Base-by-base conservation (phyloP, 495 filamentous ascomycete genomes). In the Darksidea phi region DNA sequence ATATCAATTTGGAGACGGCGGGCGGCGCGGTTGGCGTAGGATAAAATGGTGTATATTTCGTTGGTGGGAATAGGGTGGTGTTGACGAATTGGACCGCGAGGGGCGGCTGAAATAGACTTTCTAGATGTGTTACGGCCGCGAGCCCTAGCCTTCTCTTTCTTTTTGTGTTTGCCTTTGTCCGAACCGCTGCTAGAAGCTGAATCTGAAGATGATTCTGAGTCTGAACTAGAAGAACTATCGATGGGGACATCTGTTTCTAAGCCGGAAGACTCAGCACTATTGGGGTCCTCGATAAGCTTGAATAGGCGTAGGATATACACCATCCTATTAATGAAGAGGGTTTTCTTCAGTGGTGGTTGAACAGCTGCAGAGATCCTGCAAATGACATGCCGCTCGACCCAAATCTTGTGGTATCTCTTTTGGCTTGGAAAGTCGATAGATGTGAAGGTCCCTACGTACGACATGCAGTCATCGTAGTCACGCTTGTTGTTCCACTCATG, bases 1-100 rank as follows among this genome's bases (percentile, higher is more conserved):
- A 61, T 1, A 25, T 54, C 26, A 17, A 62, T 49, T 26, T 62
- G 59, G 2, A 62, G 28, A 18, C 25, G 11, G 1, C 32, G 28
- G 6, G 59, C 59, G 1, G 59, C 49, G 1, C 59, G 50, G 41
- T 62, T 62, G 7, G 50, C 59, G 12, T 7, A n/a, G 25, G 26
- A 26, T 1, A 54, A 50, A 13, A 12, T 49, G n/a, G 50, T 54
- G 50, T 48, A 54, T 8, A 32, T 32, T 32, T 32, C 28, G 28
- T 3, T 10, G 28, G 3, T 3, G 28, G 28, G 28, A 10, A 32
- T 10, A 10, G 28, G 28, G 28, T 32, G 10, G 28, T 32, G 28
- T 32, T 32, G 28, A 13, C 21, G 25, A 5, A 53, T 53, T 53
- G 55, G 3, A 23, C 2, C 15, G 20, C 2, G 6, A 18, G 13